A percentile compares a stretch with the other conserved stretches of the same genome.
phyloP scores from a whole-genome alignment of 768 basidiomycete species.

The Lactarius quietus region DNA sequence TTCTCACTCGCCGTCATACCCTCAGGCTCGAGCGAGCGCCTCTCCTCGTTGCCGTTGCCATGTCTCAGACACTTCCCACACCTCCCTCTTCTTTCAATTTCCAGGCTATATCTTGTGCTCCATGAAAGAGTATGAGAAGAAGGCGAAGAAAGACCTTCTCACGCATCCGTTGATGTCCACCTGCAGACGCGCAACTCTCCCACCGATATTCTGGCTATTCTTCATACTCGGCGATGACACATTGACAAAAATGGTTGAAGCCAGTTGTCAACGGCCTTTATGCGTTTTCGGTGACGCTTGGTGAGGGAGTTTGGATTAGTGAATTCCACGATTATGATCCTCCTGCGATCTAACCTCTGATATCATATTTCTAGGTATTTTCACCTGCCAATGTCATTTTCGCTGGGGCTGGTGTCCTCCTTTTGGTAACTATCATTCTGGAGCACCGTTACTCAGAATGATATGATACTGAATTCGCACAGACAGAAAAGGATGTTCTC shows the following conservation, averaged over 20 bases:
- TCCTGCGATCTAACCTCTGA: neutral
- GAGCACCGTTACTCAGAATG: neutral
- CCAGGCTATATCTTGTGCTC: neutral
- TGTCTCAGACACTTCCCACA: neutral
- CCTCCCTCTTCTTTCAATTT: neutral
- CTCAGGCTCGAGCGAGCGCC: neutral
- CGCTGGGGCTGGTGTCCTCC: neutral
- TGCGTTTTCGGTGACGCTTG: neutral
- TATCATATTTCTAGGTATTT: neutral
- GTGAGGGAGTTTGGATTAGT: neutral
- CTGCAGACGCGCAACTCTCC: neutral
- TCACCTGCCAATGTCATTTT: neutral
- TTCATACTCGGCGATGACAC: neutral
- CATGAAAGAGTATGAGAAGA: neutral
- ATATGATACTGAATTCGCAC: neutral
- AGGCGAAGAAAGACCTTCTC: neutral
- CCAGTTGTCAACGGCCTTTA: neutral
- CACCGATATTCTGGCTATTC: neutral
- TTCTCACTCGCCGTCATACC: neutral
- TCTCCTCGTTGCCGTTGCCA: neutral
- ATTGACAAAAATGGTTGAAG: neutral
- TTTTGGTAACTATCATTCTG: neutral
- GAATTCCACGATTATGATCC: neutral
- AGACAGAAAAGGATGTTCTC: neutral
- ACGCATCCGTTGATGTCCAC: neutral